Evolutionary conservation across 257 asterid genomes (phyloP).

Genomic region (Lantana camara): DNA sequence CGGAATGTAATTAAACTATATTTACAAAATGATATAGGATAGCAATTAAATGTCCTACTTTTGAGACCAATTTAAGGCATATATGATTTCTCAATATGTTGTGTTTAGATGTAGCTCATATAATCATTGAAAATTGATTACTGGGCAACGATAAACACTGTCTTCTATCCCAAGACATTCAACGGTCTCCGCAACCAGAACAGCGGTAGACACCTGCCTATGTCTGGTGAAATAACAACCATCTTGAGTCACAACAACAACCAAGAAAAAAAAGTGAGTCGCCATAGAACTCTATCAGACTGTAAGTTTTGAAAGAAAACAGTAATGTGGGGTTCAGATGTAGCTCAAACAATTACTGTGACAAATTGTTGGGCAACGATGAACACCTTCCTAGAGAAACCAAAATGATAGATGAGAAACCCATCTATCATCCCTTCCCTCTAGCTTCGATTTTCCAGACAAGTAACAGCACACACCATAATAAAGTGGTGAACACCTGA

Average conservation of each 20-base stretch:
- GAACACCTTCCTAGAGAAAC: conserved; percentile 49
- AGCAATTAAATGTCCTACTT: not conserved
- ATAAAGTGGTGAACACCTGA: conserved; percentile 26
- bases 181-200: conserved; percentile 31
- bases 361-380: conserved; percentile 42
- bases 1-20: no score
- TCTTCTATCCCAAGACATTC: conserved; percentile 30
- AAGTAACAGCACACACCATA: conserved; percentile 25
- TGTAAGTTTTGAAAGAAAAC: no score
- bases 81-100: not conserved
- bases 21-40: no score
- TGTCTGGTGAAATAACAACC: conserved; percentile 3
- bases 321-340: conserved; percentile 40
- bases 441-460: conserved; percentile 39
- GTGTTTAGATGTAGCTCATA: conserved; percentile 30
- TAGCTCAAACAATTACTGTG: conserved; percentile 37
- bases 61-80: not conserved
- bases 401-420: conserved; percentile 37
- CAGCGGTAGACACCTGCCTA: conserved; percentile 30
- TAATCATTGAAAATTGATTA: conserved; percentile 12
- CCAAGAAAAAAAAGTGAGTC: no score
- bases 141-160: conserved; percentile 28
- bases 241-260: no score
- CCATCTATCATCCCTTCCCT: conserved; percentile 28
- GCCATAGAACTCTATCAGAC: no score